A percentile compares a stretch with the other conserved stretches of the same genome.
Evolutionary conservation across 371 early-diverging fungal species (phyloP).

Genomic region (Blyttiomyces sp.): DNA sequence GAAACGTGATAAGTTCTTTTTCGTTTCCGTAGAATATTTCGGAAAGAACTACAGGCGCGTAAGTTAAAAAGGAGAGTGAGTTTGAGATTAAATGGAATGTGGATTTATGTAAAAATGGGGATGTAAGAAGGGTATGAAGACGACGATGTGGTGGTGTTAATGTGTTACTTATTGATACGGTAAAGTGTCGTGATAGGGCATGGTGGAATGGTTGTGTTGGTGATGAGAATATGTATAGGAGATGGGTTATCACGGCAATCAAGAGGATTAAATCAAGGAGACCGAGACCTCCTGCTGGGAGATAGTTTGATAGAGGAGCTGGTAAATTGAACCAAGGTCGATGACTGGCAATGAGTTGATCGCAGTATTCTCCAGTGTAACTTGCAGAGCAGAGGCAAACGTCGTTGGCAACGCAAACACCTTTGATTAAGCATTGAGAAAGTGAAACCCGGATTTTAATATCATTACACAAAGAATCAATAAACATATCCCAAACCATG

Average conservation of each 20-base stretch:
- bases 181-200: not conserved
- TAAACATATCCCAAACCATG: not conserved
- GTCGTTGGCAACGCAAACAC: slow-evolving; percentile 3
- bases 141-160: no score
- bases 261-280: not conserved
- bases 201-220: not conserved
- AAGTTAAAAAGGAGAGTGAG: no score
- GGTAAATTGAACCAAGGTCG: not conserved
- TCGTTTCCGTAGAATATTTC: no score
- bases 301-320: not conserved
- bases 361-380: slow-evolving; percentile 3
- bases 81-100: no score
- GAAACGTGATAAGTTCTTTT: no score
- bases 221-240: slow-evolving; percentile 1
- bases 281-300: not conserved
- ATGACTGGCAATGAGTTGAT: not conserved
- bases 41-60: no score
- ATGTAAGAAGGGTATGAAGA: no score
- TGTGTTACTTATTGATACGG: no score
- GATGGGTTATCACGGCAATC: not conserved
- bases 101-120: no score
- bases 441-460: not conserved
- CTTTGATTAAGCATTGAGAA: not conserved
- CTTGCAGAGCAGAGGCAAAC: slow-evolving; percentile 5
- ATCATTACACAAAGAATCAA: not conserved